A percentile compares a stretch with the other conserved stretches of the same genome.
These are phyloP conservation scores for Cercospora sesami DNA, from an alignment of 2,329 filamentous ascomycete species.

Conservation along the genomic window DNA sequence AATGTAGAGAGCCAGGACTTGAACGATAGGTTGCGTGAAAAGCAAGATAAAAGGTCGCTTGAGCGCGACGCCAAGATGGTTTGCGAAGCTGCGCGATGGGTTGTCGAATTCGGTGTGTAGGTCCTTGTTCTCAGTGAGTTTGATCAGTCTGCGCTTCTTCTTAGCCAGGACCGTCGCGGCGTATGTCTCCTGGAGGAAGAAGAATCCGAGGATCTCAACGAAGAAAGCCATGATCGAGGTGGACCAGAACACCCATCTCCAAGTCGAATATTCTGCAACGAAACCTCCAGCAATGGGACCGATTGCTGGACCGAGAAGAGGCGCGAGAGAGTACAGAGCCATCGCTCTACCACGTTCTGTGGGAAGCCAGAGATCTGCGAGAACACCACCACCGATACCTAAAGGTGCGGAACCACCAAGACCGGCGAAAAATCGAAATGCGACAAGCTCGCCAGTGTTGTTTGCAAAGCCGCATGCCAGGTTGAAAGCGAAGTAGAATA, in stretches of 20 bases:
- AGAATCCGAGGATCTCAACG: constrained; percentile 62
- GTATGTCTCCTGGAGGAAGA: constrained; percentile 66
- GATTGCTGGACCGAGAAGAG: constrained; percentile 64
- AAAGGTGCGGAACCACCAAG: constrained; percentile 42
- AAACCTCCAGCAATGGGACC: constrained; percentile 67
- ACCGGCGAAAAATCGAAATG: constrained; percentile 43
- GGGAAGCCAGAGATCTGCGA: constrained; percentile 58
- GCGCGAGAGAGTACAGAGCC: constrained; percentile 62
- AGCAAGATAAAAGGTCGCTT: constrained; percentile 41
- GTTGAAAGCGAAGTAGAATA: constrained; percentile 44
- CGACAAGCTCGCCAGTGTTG: constrained; percentile 38
- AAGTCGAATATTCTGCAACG: constrained; percentile 62
- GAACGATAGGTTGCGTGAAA: constrained; percentile 42
- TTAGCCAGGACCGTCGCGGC: constrained; percentile 61
- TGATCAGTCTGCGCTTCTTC: constrained; percentile 59
- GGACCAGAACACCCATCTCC: constrained; percentile 73
- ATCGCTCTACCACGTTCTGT: constrained; percentile 65
- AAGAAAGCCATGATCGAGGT: constrained; percentile 63
- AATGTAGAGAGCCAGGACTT: constrained; percentile 41
- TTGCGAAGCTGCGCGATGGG: constrained; percentile 37
- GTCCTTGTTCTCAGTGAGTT: constrained; percentile 60
- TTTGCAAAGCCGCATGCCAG: constrained; percentile 41
- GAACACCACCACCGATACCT: constrained; percentile 41
- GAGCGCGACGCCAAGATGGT: constrained; percentile 37
- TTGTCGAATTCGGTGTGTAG: constrained; percentile 54